A percentile compares a stretch with the other conserved stretches of the same genome.
These are phyloP conservation scores for Sonneratia caseolaris DNA, from an alignment of 345 rosid species.

Conservation along the genomic window DNA sequence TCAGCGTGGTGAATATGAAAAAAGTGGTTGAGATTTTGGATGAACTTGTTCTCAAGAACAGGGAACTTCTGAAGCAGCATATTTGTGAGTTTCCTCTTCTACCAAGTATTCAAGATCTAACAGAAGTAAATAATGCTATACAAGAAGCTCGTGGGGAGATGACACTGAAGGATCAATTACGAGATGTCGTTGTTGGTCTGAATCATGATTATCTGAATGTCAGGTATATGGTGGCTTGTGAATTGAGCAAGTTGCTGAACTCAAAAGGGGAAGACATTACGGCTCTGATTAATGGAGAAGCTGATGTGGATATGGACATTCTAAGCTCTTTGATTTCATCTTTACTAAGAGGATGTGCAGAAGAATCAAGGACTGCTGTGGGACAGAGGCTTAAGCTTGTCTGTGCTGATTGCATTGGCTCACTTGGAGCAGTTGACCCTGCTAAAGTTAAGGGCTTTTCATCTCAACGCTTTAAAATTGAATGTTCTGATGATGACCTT, in stretches of 20 bases:
- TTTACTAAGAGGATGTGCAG: slow-evolving; percentile 88
- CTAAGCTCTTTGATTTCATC: slow-evolving; percentile 76
- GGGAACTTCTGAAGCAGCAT: slow-evolving; percentile 67
- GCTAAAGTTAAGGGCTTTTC: slow-evolving; percentile 73
- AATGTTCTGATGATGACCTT: slow-evolving; percentile 97
- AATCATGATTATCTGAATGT: slow-evolving; percentile 94
- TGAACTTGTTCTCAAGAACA: slow-evolving; percentile 82
- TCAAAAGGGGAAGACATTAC: slow-evolving; percentile 61
- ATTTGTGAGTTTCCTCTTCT: slow-evolving; percentile 82
- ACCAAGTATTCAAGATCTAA: slow-evolving; percentile 66
- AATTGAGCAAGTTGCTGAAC: slow-evolving; percentile 77
- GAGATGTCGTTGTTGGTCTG: slow-evolving; percentile 66
- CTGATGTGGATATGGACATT: slow-evolving; percentile 65
- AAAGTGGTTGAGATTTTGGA: slow-evolving; percentile 75
- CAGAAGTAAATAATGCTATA: slow-evolving; percentile 77
- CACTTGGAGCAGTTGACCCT: slow-evolving; percentile 96
- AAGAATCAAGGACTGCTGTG: slow-evolving; percentile 86
- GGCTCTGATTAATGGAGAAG: slow-evolving; percentile 65
- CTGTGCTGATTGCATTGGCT: slow-evolving; percentile 93
- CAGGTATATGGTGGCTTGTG: slow-evolving; percentile 91
- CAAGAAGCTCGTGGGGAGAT: slow-evolving; percentile 85
- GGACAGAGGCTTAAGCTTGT: slow-evolving; percentile 86
- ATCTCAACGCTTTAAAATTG: slow-evolving; percentile 80
- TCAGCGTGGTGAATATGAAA: slow-evolving; percentile 34
- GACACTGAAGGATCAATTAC: slow-evolving; percentile 79